Base-by-base conservation (phyloP, 345 rosid genomes). In the Raphanus raphanistrum region DNA sequence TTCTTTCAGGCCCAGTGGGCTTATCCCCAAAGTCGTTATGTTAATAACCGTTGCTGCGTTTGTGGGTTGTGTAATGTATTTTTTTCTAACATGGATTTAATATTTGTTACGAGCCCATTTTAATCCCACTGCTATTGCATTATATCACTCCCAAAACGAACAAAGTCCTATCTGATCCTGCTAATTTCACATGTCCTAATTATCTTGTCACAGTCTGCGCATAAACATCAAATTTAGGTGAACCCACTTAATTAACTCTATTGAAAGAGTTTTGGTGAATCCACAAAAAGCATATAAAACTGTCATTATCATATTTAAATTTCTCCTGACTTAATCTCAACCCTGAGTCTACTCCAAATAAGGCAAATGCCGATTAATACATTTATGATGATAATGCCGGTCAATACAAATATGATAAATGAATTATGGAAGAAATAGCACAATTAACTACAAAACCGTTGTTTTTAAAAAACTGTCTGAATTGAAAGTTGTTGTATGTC, bases 1-100 rank as follows among this genome's bases (percentile, higher is more conserved):
- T 57, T 16, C 3, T 2, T 45, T 29, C 0, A 59, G 35, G 72
- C 77, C 81, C 55, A 72, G 8, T 78, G 81, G 81, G 81, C 73
- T 57, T 68, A 0, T 31, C 36, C 11, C 9, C 1, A 12, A 36
- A 12, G 7, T 59, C 52, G 5, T 43, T 12, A 5, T 43, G 48
- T 36, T 32, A 43, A 43, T 43, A 43, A 3, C 50, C 15, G 50
- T 43, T 43, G 12, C 50, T 12, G 50, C 50, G 50, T 35, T 28
- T 28, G 29, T 28, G 29, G 29, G 29, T 28, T 28, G 29, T 28
- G 31, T 28, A 28, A 4, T 28, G 36, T 32, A 4, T 32, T 4
- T 32, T 31, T 32, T 32, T 32, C 21, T 32, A 32, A 32, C 36
- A 0, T 32, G 7, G 36, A 5, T 32, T 32, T 32, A 28, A 28